Base-by-base conservation (phyloP, 1,139 yeast genomes). In the Taphrina sp. region DNA sequence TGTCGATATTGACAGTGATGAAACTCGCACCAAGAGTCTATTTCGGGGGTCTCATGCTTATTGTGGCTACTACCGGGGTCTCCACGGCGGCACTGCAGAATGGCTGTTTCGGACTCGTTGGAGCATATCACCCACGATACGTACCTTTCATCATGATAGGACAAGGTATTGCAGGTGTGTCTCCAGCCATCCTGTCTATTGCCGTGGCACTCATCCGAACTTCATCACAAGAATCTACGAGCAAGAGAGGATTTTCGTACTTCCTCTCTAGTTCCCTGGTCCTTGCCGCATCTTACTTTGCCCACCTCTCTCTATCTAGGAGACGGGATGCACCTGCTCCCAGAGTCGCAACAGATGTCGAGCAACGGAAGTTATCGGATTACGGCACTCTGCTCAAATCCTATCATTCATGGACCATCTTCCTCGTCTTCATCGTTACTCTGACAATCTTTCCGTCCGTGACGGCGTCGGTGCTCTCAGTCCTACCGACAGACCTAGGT, bases 391-490 rank as follows among this genome's bases (percentile, higher is more conserved):
- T 73, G 66, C 51, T 84, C 63, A 74, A 90, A 55, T 76, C 77
- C 62, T 74, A 70, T 54, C 79, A 89, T 34, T 89, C 82, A 1
- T 67, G 78, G 64, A 76, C 95, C 0, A 85, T 92, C 20, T 83
- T 88, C 64, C 65, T 82, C 52, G 82, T 89, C 0, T 89, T 92
- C 67, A 72, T 82, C n/a, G 75, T 86, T 29, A 84, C 96, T 0
- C 73, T 92, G 23, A 10, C 49, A 57, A 74, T 82, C 5, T 92
- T 88, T 73, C 96, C 97, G 0, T 94, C 92, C 0, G 89, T 89
- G 76, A 96, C 97, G 3, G 79, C 90, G 8, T 76, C 75, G 20
- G 80, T 83, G 5, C 78, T 77, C 47, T 81, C 87, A 1, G 78
- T 76, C 1, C 73, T 74, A 61, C 71, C 75, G 29, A 22, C 33